Evolutionary conservation across 768 basidiomycete genomes (phyloP).

Genomic region (Cystobasidium tubakii): DNA sequence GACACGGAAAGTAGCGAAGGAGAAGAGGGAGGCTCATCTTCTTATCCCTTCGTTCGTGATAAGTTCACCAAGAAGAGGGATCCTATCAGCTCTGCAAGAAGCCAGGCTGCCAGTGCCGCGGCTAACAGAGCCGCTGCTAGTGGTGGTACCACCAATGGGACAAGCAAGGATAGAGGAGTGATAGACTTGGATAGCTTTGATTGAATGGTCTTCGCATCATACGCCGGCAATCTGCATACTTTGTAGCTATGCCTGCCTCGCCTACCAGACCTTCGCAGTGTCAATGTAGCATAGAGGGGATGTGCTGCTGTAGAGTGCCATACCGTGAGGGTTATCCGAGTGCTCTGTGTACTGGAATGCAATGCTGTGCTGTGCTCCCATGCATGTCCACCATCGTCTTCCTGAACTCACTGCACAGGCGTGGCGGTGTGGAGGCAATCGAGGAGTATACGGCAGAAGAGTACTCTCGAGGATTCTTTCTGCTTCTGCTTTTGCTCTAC

Average conservation of each 20-base stretch:
- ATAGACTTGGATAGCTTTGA: conserved; percentile 10
- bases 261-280: too few relatives aligned
- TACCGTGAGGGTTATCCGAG: too few relatives aligned
- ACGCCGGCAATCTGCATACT: too few relatives aligned
- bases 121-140: background rate
- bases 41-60: background rate
- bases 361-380: background rate
- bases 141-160: too few relatives aligned
- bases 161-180: conserved; percentile 21
- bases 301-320: too few relatives aligned
- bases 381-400: background rate
- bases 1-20: background rate
- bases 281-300: background rate
- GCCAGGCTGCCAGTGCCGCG: background rate
- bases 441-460: background rate
- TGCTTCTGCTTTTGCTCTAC: background rate
- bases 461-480: too few relatives aligned
- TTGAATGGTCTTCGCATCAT: background rate
- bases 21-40: background rate
- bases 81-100: background rate
- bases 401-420: too few relatives aligned
- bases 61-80: background rate
- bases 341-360: background rate
- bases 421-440: too few relatives aligned
- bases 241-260: too few relatives aligned